Base-by-base conservation (phyloP, 2,329 filamentous ascomycete species). In the Colletotrichum higginsianum region DNA sequence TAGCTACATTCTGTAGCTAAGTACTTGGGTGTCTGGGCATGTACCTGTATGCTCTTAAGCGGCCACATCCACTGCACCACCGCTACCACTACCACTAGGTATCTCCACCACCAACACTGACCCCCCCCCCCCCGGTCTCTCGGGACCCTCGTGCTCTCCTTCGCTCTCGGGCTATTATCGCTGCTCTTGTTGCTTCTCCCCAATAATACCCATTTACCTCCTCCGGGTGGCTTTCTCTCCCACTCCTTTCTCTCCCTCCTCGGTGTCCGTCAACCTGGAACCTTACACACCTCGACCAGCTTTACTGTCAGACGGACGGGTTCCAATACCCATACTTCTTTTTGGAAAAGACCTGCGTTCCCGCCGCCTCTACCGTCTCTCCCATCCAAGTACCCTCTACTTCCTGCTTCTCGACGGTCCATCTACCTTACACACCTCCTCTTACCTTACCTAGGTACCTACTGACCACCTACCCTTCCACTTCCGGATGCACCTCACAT, bases 71-170 rank as follows among this genome's bases (percentile, higher is more conserved):
- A 11, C 35, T 9, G 35, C 35, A 38, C 35, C 35, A 38, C 8
- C 35, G 35, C 35, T 38, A 38, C 35, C 35, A 38, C 35, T 38
- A 38, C 35, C 35, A 38, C 35, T 11, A 38, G 35, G 35, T 38
- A 38, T 2, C 9, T 38, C 35, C 35, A 38, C 35, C 35, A 11
- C 35, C 35, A 38, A 38, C 35, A 38, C 9, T 11, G 35, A 38
- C 35, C 38, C 63, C 67, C 63, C 50, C 11, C 35, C 38, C 63
- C 67, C 63, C 50, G 56, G 67, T 26, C 38, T 67, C 63, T 56
- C 66, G 67, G 67, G 50, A 61, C 53, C 63, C 63, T 71, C 55
- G 67, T 71, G 63, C 56, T 66, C 30, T 69, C 56, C 56, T 61
- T 67, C 40, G 63, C 49, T 61, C 49, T 50, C 62, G 67, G 67